These are phyloP conservation scores for Citropsis articulata DNA, from an alignment of 345 rosid species.

Conservation along the genomic window DNA sequence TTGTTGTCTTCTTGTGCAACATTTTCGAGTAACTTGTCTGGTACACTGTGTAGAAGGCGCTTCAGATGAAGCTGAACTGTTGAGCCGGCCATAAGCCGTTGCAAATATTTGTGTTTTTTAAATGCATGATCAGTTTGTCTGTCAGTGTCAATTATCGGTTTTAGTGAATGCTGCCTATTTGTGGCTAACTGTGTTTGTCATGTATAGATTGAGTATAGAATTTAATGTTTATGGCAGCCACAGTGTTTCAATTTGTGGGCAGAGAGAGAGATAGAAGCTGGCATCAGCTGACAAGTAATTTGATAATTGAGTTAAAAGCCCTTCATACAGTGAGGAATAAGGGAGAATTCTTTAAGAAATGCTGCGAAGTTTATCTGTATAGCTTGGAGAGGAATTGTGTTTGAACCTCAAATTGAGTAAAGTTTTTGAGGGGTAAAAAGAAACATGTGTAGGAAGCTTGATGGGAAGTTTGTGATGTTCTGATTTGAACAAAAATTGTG, in stretches of 20 bases:
- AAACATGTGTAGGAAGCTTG: neutral
- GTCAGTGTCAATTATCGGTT: neutral
- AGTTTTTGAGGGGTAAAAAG: neutral
- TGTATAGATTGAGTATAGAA: neutral
- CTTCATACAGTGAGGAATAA: neutral
- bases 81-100: neutral
- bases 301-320: neutral
- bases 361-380: neutral
- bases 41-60: neutral
- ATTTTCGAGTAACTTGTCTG: neutral
- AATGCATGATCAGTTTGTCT: neutral
- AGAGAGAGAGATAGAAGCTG: neutral
- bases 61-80: neutral
- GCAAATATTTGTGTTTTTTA: neutral
- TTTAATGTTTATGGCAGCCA: neutral
- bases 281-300: neutral
- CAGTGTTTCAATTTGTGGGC: neutral
- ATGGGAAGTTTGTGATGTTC: neutral
- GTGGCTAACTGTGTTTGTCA: neutral
- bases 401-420: neutral
- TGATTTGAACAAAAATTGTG: neutral
- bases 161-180: neutral
- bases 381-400: neutral
- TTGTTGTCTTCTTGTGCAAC: slow-evolving; percentile 4
- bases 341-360: neutral